These are phyloP conservation scores for Hypholoma fasciculare DNA, from an alignment of 768 basidiomycete genomes.

Conservation along the genomic window DNA sequence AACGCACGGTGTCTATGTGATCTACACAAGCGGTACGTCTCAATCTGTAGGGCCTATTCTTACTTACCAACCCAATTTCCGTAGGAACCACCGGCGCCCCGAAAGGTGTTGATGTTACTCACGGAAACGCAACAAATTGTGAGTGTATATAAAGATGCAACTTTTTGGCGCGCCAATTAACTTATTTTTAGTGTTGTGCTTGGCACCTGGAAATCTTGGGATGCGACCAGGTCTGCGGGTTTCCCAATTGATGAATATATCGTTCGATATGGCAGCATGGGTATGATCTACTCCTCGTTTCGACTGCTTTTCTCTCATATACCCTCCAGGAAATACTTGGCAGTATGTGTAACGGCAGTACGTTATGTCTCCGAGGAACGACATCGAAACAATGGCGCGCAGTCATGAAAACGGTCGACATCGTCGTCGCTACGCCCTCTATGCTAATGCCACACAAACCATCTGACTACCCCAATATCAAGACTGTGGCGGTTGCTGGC, in stretches of 20 bases:
- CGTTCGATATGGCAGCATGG: slow-evolving; percentile 72
- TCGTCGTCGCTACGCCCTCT: slow-evolving; percentile 58
- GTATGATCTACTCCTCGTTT: slow-evolving; percentile 20
- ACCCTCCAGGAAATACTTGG: slow-evolving; percentile 55
- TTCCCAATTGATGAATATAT: slow-evolving; percentile 61
- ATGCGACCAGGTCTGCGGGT: slow-evolving; percentile 59
- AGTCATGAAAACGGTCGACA: slow-evolving; percentile 51
- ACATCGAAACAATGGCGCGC: slow-evolving; percentile 51
- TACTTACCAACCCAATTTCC: slow-evolving; percentile 1
- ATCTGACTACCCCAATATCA: slow-evolving; percentile 53
- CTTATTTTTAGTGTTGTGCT: slow-evolving; percentile 30
- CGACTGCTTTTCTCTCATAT: slow-evolving; percentile 23
- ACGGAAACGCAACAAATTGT: slow-evolving; percentile 61
- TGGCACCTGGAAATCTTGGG: slow-evolving; percentile 54
- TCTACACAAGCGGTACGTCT: slow-evolving; percentile 58
- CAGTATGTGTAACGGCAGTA: slow-evolving; percentile 51
- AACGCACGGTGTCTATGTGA: slow-evolving; percentile 53
- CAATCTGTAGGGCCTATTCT: slow-evolving; percentile 1
- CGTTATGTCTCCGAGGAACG: slow-evolving; percentile 54
- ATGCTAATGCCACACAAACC: slow-evolving; percentile 53
- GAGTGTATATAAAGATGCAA: slow-evolving; percentile 16
- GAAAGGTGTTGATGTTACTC: slow-evolving; percentile 62
- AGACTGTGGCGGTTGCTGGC: slow-evolving; percentile 55
- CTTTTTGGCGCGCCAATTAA: slow-evolving; percentile 9
- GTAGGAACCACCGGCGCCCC: slow-evolving; percentile 56